phyloP scores from a whole-genome alignment of 2,329 filamentous ascomycete genomes.

The Elsinoe necatrix region DNA sequence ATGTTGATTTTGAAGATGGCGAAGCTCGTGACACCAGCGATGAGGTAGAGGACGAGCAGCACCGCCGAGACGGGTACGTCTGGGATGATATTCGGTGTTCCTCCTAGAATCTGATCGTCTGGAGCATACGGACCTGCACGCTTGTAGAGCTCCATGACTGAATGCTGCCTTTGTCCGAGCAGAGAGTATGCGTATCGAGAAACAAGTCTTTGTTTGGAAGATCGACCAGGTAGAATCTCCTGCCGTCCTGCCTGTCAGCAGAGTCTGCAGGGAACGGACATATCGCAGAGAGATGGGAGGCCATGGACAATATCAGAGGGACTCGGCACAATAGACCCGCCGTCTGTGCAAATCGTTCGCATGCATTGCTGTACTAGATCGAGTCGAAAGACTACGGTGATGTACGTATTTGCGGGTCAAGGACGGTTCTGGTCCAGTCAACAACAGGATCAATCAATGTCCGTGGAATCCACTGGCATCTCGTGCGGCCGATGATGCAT shows the following conservation, averaged over 20 bases:
- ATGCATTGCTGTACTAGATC: neutral
- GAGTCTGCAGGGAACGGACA: neutral
- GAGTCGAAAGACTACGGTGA: neutral
- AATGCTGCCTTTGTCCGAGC: neutral
- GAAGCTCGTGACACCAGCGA: conserved; percentile 50
- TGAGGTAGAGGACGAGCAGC: conserved; percentile 51
- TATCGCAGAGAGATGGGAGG: neutral
- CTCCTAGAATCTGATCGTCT: conserved; percentile 45
- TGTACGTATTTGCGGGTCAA: neutral
- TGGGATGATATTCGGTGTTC: conserved; percentile 46
- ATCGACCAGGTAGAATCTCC: neutral
- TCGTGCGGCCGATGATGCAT: neutral
- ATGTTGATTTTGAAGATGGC: conserved; percentile 48
- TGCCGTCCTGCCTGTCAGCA: neutral
- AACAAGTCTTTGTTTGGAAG: neutral
- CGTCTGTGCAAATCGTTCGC: neutral
- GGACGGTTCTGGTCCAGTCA: neutral
- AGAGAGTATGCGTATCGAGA: neutral
- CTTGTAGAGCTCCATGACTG: neutral
- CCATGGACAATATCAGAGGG: neutral
- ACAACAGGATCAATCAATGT: neutral
- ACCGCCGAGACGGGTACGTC: conserved; percentile 59
- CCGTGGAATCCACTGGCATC: neutral
- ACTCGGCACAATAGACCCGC: neutral
- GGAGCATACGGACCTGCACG: conserved; percentile 16